Evolutionary conservation across 1,139 yeast genomes (phyloP), one percentile per base, ranked within the genome.

Genomic region (Fermentozyma sake): DNA sequence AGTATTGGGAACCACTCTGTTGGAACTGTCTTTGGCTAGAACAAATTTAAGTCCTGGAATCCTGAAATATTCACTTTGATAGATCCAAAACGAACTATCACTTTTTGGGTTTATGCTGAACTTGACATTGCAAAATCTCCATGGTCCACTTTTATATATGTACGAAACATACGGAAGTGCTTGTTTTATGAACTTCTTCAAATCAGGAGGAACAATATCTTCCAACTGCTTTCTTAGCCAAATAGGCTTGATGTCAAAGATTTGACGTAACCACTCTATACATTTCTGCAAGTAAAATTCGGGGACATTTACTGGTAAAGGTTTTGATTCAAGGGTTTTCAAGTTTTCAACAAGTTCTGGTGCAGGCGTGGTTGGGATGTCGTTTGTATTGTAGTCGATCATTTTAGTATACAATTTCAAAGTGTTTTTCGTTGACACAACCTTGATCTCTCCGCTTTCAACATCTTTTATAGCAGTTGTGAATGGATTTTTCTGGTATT

Each of bases 41-140:
- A 31, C 30, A 29, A 52, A 42, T 23, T 47, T 52, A 17, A 57
- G 42, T 3, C 65, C 65, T 0, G 57, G 53, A 4, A 80, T 68
- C 29, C 91, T 70, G 55, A 87, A 91, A 34, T 83, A 80, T 51
- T 91, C 96, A 18, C 86, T 80, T 56, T 91, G 99, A 49, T 77
- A 86, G 18, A 55, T 55, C 44, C 86, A 80, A 48, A 60, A 79
- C 5, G 69, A 57, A 1, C 59, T 46, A 28, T 77, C 74, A 2
- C 55, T 42, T 25, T 74, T 62, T 0, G 97, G 97, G 51, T 91
- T 85, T 19, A 79, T 64, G 0, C 96, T 97, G 42, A 78, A 76
- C 42, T 64, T 72, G 24, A 86, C 76, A 49, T 81, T 85, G n/a
- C 94, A 75, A 38, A 86, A 86, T 45, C 97, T 69, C 95, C 96